Base-by-base conservation (phyloP, 1,139 yeast species). In the Taphrina flavorubra region DNA sequence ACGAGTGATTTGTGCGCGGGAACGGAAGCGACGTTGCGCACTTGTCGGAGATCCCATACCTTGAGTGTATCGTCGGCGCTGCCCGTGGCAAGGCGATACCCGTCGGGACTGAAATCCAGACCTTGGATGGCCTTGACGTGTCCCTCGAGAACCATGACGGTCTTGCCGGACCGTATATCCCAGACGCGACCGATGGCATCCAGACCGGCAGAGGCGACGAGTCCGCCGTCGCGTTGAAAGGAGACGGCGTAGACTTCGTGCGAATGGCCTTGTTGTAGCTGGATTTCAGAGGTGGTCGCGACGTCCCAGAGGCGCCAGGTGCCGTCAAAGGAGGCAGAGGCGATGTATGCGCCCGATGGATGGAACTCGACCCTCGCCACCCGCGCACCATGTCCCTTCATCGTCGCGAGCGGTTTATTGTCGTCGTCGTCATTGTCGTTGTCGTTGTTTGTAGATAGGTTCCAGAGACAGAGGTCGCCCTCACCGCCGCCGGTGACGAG, bases 281-380 rank as follows among this genome's bases (percentile, higher is more conserved):
- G 79, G 6, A 88, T 73, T 68, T 83, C 84, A 39, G 75, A 74
- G 59, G 80, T 81, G 1, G 81, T 84, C 11, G 79, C 79, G 0
- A 86, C 72, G 77, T 94, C 97, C 96, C 97, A 92, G 6, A 92
- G 77, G 71, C 91, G 84, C 97, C 98, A 94, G 0, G 97, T 91
- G 71, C 83, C 83, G 77, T 94, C 99, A 75, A 84, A 88, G 0
- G 97, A 91, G 0, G 97, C 89, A 34, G 92, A 83, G 0, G 87
- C 89, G 1, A 86, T 75, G 72, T 78, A 85, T 2, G 78, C 74
- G 0, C 86, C 86, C 1, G 80, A 75, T 0, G 97, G 97, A 76
- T 92, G 97, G 71, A 86, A 84, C 56, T 83, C 82, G 0, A 87
- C 78, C n/a, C 84, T 81, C 0, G 89, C 83, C 0, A 92, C 87